Base-by-base conservation (phyloP, 495 filamentous ascomycete genomes). In the Amniculicola lignicola region DNA sequence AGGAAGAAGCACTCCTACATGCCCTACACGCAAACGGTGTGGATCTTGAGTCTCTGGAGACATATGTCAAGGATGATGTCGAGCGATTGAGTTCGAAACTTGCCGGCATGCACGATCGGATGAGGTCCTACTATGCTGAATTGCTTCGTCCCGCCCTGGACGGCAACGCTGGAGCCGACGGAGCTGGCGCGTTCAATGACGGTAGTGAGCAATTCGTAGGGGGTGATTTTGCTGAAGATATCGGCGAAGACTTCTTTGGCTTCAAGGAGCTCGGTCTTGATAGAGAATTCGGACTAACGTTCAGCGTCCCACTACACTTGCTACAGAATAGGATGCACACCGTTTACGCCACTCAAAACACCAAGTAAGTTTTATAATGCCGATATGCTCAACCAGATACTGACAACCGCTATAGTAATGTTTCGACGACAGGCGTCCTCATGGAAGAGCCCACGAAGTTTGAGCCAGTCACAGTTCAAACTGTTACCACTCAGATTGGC, bases 231-330 rank as follows among this genome's bases (percentile, higher is more conserved):
- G 93, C 93, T 1, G 93, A 95, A 72, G 93, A 97, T 62, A 85
- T 97, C 25, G 91, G 89, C 54, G 93, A 96, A 71, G 93, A 99
- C 73, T 99, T 96, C 79, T 97, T 99, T 61, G 93, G 93, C 9
- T 96, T 99, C 79, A 92, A 91, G 69, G 92, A 95, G 59, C 78
- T 97, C 28, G 93, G 93, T 15, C 77, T 98, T 24, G 92, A 95
- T 64, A 83, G 81, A 52, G 93, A 98, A 66, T 84, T 96, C 66
- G 89, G 90, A 12, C 82, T 87, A 16, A 84, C 86, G 39, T 78
- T 96, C 38, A 91, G 87, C 29, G 93, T 99, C 27, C 93, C 93
- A 16, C 77, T 99, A 18, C 93, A 99, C 75, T 80, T 99, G 16
- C 78, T 99, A 15, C 92, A 96, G 67, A 91, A 88, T 49, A 81